Conservation (phyloP, 768 basidiomycete genomes). For the Postia placenta region DNA sequence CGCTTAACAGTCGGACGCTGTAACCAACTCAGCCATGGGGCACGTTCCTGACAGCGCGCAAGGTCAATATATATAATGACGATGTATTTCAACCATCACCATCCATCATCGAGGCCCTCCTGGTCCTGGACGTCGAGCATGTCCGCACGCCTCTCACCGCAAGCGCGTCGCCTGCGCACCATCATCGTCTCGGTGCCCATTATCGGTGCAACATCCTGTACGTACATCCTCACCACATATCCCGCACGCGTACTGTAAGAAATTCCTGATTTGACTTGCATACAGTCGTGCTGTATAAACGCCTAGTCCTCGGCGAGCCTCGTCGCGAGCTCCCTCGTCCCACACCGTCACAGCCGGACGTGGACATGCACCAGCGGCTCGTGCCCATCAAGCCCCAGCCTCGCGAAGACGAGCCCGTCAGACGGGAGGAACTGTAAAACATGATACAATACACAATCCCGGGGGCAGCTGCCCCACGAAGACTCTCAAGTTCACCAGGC, state of each 20-base stretch:
- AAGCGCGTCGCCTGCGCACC: conserved; percentile 40
- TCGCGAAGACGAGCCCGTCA: neutral
- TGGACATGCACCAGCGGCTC: neutral
- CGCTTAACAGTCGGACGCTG: conserved; percentile 68
- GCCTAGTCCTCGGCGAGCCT: conserved; percentile 48
- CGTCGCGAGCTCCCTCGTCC: conserved; percentile 31
- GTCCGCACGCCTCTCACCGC: conserved; percentile 33
- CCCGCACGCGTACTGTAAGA: neutral
- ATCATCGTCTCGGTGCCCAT: conserved; percentile 62
- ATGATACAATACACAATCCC: too few relatives aligned
- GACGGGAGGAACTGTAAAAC: neutral
- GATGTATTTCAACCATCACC: too few relatives aligned
- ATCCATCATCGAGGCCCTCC: too few relatives aligned
- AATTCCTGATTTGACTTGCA: neutral
- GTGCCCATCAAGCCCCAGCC: neutral
- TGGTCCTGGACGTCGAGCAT: too few relatives aligned
- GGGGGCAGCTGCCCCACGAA: too few relatives aligned
- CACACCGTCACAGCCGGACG: neutral
- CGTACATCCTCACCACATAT: conserved; percentile 25
- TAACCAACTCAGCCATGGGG: conserved; percentile 77
- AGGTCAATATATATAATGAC: too few relatives aligned
- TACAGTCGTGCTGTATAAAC: conserved; percentile 61
- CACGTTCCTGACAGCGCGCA: too few relatives aligned
- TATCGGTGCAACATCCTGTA: conserved; percentile 59
- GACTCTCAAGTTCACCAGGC: too few relatives aligned